Conservation (phyloP, 495 filamentous ascomycete genomes). For the Aspergillus ostianus region DNA sequence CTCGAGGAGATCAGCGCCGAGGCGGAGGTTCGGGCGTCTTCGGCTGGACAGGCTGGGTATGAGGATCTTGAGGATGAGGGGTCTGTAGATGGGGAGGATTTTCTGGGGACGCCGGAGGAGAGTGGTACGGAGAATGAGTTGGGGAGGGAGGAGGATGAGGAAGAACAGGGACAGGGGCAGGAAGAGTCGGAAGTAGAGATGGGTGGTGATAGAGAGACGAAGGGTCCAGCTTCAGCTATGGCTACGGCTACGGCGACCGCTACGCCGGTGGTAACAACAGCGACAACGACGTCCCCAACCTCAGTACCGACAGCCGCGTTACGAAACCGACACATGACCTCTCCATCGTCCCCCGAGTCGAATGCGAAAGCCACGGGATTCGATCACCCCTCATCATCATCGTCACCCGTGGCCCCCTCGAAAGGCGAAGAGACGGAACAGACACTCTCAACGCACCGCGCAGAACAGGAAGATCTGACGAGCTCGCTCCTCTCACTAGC, state of each 20-base stretch:
- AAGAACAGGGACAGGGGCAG: conserved; percentile 4
- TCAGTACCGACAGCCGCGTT: conserved; percentile 24
- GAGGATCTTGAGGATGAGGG: conserved; percentile 35
- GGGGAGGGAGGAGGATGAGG: conserved; percentile 4
- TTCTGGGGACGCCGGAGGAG: conserved; percentile 32
- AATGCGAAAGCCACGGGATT: conserved; percentile 25
- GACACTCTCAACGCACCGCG: conserved; percentile 68
- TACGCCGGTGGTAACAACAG: conserved; percentile 19
- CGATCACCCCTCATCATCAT: conserved; percentile 10
- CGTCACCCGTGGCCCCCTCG: conserved; percentile 18
- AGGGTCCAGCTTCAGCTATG: not conserved
- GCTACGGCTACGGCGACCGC: not conserved
- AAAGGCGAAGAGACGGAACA: conserved; percentile 55
- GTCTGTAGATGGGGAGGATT: conserved; percentile 35
- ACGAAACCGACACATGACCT: conserved; percentile 30
- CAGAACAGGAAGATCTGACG: conserved; percentile 83
- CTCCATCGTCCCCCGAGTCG: conserved; percentile 15
- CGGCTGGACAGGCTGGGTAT: conserved; percentile 12
- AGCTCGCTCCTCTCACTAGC: conserved; percentile 76
- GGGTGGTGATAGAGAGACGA: not conserved
- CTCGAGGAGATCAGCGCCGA: conserved; percentile 47
- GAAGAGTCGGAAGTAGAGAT: not conserved
- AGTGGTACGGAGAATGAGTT: conserved; percentile 13
- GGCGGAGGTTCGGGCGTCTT: conserved; percentile 14
- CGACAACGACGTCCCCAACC: conserved; percentile 14